Percentiles rank a stretch among this genome's conserved stretches.
These are phyloP conservation scores for Decorospora gaudefroyi DNA, from an alignment of 2,329 filamentous ascomycete species.

Conservation along the genomic window DNA sequence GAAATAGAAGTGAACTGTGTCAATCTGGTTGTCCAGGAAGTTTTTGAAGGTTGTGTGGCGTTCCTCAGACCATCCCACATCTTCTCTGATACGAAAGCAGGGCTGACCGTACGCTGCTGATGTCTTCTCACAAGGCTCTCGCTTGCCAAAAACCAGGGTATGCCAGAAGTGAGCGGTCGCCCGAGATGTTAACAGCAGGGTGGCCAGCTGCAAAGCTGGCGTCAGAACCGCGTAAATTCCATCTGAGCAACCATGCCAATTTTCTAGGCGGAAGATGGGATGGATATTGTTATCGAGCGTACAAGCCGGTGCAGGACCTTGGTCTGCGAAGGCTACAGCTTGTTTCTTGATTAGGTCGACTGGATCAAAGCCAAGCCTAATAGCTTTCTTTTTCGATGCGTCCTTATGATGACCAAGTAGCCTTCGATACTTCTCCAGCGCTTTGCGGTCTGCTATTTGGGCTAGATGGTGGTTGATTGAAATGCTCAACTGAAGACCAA, in stretches of 20 bases:
- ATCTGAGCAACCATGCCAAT: slow-evolving; percentile 48
- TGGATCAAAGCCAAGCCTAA: slow-evolving; percentile 48
- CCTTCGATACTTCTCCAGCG: slow-evolving; percentile 46
- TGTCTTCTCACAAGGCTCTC: slow-evolving; percentile 37
- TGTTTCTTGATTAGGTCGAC: slow-evolving; percentile 48
- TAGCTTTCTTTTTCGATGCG: slow-evolving; percentile 35
- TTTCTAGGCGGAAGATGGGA: slow-evolving; percentile 45
- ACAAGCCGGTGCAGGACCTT: slow-evolving; percentile 23
- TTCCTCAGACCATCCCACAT: slow-evolving; percentile 43
- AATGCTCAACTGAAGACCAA: slow-evolving; percentile 45
- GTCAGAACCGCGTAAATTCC: slow-evolving; percentile 47
- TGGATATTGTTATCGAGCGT: slow-evolving; percentile 47
- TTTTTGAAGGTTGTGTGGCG: slow-evolving; percentile 35
- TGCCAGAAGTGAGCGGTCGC: slow-evolving; percentile 48
- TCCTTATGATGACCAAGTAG: slow-evolving; percentile 45
- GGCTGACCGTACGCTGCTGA: slow-evolving; percentile 41
- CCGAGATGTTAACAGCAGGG: slow-evolving; percentile 42
- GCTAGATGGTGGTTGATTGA: slow-evolving; percentile 48
- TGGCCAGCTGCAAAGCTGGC: slow-evolving; percentile 44
- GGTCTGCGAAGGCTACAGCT: slow-evolving; percentile 41
- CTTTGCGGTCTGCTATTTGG: slow-evolving; percentile 45
- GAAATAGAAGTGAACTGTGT: slow-evolving; percentile 49
- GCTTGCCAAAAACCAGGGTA: slow-evolving; percentile 45
- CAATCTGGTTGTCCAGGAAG: slow-evolving; percentile 40
- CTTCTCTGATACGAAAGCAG: slow-evolving; percentile 44